These are phyloP conservation scores for Xylariomycetidae sp. DNA, from an alignment of 2,329 filamentous ascomycete species.

Conservation along the genomic window DNA sequence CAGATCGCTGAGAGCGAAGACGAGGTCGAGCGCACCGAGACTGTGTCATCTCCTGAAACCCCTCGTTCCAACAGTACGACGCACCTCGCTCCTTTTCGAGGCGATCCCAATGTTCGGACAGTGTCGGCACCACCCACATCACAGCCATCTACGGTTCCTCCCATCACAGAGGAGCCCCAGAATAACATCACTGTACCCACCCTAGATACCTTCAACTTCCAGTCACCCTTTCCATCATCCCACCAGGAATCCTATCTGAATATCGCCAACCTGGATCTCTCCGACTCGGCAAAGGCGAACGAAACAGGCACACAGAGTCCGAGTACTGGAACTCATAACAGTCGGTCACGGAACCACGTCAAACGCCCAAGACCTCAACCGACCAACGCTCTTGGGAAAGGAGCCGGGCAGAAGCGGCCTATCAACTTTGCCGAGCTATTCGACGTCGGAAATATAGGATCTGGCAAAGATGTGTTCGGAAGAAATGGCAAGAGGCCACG, in stretches of 20 bases:
- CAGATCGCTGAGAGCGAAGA: constrained; percentile 64
- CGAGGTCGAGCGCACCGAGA: constrained; percentile 59
- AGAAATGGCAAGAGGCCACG: constrained; percentile 45
- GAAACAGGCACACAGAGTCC: constrained; percentile 29
- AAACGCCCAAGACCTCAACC: constrained; percentile 20
- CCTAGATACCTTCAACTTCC: constrained; percentile 65
- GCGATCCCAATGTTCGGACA: constrained; percentile 25
- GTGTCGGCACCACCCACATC: constrained; percentile 31
- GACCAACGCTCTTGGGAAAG: constrained; percentile 49
- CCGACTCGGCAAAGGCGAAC: constrained; percentile 41
- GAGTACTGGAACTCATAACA: constrained; percentile 21
- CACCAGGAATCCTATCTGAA: constrained; percentile 55
- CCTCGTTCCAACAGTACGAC: constrained; percentile 43
- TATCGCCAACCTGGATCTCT: constrained; percentile 56
- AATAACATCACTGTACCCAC: constrained; percentile 49
- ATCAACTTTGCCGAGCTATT: constrained; percentile 73
- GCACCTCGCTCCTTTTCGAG: constrained; percentile 30
- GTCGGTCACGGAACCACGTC: constrained; percentile 18
- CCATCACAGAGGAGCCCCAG: constrained; percentile 16
- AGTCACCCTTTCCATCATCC: constrained; percentile 57
- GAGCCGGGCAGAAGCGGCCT: constrained; percentile 67
- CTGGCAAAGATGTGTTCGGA: constrained; percentile 57
- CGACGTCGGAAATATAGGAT: constrained; percentile 59
- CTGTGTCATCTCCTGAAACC: constrained; percentile 54
- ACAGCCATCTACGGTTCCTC: constrained; percentile 11